Evolutionary conservation across 1,139 yeast species (phyloP).

Genomic region (Blastobotrys arbuscula): DNA sequence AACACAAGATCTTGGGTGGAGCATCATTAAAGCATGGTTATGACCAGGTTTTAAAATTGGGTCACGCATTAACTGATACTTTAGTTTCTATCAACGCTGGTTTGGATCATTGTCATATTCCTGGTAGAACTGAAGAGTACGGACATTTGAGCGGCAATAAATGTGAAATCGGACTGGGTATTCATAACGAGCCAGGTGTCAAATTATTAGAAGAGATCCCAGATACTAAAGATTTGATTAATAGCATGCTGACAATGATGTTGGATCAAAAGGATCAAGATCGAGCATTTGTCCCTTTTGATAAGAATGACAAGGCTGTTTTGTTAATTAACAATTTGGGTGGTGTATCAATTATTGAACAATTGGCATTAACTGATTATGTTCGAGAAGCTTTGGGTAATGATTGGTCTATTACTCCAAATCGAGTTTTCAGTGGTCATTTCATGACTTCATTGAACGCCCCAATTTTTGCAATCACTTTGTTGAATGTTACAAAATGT

Average conservation of each 20-base stretch:
- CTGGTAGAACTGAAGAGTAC: slow-evolving; percentile 40
- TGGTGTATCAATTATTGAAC: slow-evolving; percentile 46
- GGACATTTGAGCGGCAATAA: slow-evolving; percentile 18
- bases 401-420: slow-evolving; percentile 38
- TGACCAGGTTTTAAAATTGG: slow-evolving; percentile 37
- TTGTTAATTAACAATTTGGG: slow-evolving; percentile 48
- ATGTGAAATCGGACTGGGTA: slow-evolving; percentile 47
- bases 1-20: slow-evolving; percentile 46
- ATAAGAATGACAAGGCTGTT: slow-evolving; percentile 37
- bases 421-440: slow-evolving; percentile 43
- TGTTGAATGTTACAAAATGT: slow-evolving; percentile 42
- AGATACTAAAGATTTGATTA: slow-evolving; percentile 39
- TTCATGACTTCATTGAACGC: slow-evolving; percentile 50
- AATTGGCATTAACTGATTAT: slow-evolving; percentile 36
- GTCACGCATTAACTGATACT: slow-evolving; percentile 36
- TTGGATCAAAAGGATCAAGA: slow-evolving; percentile 38
- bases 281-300: slow-evolving; percentile 42
- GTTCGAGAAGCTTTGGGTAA: slow-evolving; percentile 36
- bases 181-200: slow-evolving; percentile 52
- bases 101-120: slow-evolving; percentile 48
- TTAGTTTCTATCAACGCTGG: slow-evolving; percentile 48
- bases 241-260: slow-evolving; percentile 36
- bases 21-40: slow-evolving; percentile 35
- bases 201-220: slow-evolving; percentile 36
- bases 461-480: slow-evolving; percentile 46